Percentiles rank a stretch among this genome's conserved stretches.
Evolutionary conservation across 2,329 filamentous ascomycete genomes (phyloP).

Genomic region (Xylaria sp.): DNA sequence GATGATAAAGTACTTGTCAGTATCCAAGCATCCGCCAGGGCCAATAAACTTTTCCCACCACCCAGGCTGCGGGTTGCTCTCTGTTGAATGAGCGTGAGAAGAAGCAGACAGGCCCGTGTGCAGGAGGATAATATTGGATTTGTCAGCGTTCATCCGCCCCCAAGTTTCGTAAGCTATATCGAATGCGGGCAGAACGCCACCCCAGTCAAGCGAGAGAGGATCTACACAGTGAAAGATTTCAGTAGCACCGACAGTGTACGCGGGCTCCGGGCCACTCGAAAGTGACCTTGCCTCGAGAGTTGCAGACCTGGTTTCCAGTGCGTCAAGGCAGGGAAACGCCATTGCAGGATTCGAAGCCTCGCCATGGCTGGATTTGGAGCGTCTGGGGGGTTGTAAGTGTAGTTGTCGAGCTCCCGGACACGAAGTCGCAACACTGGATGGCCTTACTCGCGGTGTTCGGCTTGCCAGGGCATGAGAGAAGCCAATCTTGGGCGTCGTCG

Average conservation of each 20-base stretch:
- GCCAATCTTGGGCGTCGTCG: constrained; percentile 20
- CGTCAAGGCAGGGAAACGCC: constrained; percentile 90
- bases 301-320: constrained; percentile 80
- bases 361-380: constrained; percentile 41
- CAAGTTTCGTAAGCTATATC: constrained; percentile 94
- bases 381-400: constrained; percentile 44
- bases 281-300: constrained; percentile 75
- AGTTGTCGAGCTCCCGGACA: constrained; percentile 39
- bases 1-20: constrained; percentile 89
- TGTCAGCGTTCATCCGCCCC: constrained; percentile 82
- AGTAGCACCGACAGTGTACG: constrained; percentile 91
- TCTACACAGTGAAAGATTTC: constrained; percentile 78
- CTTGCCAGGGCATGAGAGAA: constrained; percentile 25
- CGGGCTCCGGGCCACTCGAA: constrained; percentile 86
- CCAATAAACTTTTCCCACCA: constrained; percentile 99
- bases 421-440: constrained; percentile 7
- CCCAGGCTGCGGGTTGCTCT: constrained; percentile 83
- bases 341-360: constrained; percentile 82
- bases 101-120: constrained; percentile 97
- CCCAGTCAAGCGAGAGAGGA: constrained; percentile 90
- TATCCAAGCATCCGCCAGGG: constrained; percentile 84
- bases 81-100: constrained; percentile 95
- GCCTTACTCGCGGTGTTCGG: constrained; percentile 27
- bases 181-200: constrained; percentile 88
- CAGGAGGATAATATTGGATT: constrained; percentile 88